phyloP scores from a whole-genome alignment of 352 stramenopile genomes.

The Labyrinthula sp. region DNA sequence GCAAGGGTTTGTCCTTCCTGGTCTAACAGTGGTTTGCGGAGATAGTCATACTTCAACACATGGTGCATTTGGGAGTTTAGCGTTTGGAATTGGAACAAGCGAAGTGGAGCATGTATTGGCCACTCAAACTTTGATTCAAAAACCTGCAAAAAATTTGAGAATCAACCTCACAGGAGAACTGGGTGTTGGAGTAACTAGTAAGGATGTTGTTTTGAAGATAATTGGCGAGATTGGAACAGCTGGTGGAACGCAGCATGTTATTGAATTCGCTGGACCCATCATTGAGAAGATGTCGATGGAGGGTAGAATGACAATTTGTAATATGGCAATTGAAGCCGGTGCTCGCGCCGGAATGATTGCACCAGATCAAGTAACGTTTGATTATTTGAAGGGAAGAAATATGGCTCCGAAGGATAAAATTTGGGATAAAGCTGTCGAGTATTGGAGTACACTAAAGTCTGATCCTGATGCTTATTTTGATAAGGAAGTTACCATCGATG shows the following conservation, averaged over 20 bases:
- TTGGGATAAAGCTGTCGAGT: conserved; percentile 46
- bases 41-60: conserved; percentile 53
- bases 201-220: conserved; percentile 61
- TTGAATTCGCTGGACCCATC: conserved; percentile 56
- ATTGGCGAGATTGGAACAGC: conserved; percentile 57
- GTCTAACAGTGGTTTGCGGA: conserved; percentile 48
- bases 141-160: conserved; percentile 50
- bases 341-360: conserved; percentile 55
- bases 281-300: conserved; percentile 53
- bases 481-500: conserved; percentile 43
- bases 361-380: conserved; percentile 52
- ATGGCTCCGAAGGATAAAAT: conserved; percentile 38
- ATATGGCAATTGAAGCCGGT: conserved; percentile 66
- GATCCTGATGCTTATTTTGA: conserved; percentile 48
- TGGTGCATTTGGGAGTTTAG: conserved; percentile 53
- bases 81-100: conserved; percentile 55
- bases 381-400: conserved; percentile 49
- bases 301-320: conserved; percentile 56
- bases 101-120: conserved; percentile 57
- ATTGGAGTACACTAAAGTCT: conserved; percentile 43
- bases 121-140: conserved; percentile 52
- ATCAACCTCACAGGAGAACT: conserved; percentile 43
- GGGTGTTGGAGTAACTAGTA: conserved; percentile 42
- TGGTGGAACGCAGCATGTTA: conserved; percentile 53
- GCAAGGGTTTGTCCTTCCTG: conserved; percentile 54